Evolutionary conservation across 1,284 basidiomycete genomes (phyloP).

Genomic region (Trametes hirsuta): DNA sequence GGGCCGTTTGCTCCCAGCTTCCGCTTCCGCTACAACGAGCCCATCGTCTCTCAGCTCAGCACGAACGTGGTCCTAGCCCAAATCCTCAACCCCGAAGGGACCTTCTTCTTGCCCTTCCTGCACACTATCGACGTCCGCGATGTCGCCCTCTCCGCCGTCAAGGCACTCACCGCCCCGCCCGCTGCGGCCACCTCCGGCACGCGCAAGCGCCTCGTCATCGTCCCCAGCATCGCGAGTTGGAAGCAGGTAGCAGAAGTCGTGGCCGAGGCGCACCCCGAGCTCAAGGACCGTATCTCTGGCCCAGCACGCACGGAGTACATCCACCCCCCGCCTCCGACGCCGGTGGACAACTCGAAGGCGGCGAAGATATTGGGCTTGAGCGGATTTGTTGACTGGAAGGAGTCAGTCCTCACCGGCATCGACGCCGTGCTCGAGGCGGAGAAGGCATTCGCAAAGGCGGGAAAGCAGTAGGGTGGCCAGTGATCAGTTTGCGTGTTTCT

Average conservation of each 20-base stretch:
- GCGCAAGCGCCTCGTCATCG: constrained; percentile 29
- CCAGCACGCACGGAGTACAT: constrained; percentile 4
- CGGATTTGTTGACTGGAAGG: constrained; percentile 25
- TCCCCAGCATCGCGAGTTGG: constrained; percentile 21
- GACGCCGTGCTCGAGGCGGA: constrained; percentile 27
- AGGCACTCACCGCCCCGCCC: constrained; percentile 21
- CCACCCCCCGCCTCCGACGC: constrained; percentile 1
- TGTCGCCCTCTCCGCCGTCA: constrained; percentile 26
- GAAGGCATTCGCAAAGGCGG: constrained; percentile 24
- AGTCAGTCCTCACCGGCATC: constrained; percentile 25
- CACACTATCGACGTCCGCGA: constrained; percentile 31
- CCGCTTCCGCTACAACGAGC: constrained; percentile 7
- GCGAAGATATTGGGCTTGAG: constrained; percentile 26
- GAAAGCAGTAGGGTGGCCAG: constrained; percentile 2
- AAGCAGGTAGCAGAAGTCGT: constrained; percentile 27
- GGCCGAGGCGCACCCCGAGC: constrained; percentile 25
- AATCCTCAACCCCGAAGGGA: constrained; percentile 6
- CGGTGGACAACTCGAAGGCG: constrained; percentile 20
- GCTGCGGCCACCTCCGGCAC: constrained; percentile 14
- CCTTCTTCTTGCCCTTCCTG: not conserved
- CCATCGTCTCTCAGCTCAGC: constrained; percentile 1
- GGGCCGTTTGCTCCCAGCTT: constrained; percentile 20
- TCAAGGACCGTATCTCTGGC: constrained; percentile 24
- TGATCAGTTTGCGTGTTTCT: too few species aligned
- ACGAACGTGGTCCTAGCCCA: constrained; percentile 5